These are phyloP conservation scores for Mariannaea elegans DNA, from an alignment of 2,329 filamentous ascomycete genomes.

Conservation along the genomic window DNA sequence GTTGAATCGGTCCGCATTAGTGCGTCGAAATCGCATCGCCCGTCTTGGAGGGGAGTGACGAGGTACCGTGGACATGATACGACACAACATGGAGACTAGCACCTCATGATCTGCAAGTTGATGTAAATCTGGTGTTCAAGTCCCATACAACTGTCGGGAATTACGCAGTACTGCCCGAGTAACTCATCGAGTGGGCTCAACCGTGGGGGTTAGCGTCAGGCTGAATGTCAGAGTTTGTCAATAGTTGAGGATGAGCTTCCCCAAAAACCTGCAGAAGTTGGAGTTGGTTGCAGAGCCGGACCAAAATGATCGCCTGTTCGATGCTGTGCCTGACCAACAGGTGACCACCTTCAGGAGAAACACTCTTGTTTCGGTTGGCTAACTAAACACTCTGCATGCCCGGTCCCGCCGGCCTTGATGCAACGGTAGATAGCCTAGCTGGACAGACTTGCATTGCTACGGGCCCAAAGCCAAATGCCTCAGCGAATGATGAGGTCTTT, in stretches of 20 bases:
- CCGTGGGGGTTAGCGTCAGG: slow-evolving; percentile 31
- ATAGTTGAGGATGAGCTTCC: neutral
- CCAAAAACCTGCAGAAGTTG: slow-evolving; percentile 6
- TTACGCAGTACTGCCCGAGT: slow-evolving; percentile 18
- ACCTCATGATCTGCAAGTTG: slow-evolving; percentile 17
- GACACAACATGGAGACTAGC: slow-evolving; percentile 9
- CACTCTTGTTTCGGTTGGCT: slow-evolving; percentile 9
- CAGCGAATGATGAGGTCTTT: neutral
- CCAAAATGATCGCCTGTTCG: slow-evolving; percentile 14
- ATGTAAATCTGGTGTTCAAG: slow-evolving; percentile 35
- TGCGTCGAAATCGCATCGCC: slow-evolving; percentile 23
- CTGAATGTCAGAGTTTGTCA: slow-evolving; percentile 12
- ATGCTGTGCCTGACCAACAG: slow-evolving; percentile 25
- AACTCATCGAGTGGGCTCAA: slow-evolving; percentile 22
- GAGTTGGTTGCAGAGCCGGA: slow-evolving; percentile 18
- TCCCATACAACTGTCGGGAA: slow-evolving; percentile 4
- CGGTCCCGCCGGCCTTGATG: slow-evolving; percentile 3
- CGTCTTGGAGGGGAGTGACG: slow-evolving; percentile 12
- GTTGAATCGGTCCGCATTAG: slow-evolving; percentile 24
- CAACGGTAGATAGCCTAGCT: neutral
- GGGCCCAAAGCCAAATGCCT: neutral
- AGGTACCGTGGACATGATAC: slow-evolving; percentile 27
- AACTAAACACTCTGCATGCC: slow-evolving; percentile 5
- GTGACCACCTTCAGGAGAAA: slow-evolving; percentile 19
- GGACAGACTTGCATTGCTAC: neutral